Base-by-base conservation (phyloP, 805 yeast genomes). In the Maudiozyma barnettii region DNA sequence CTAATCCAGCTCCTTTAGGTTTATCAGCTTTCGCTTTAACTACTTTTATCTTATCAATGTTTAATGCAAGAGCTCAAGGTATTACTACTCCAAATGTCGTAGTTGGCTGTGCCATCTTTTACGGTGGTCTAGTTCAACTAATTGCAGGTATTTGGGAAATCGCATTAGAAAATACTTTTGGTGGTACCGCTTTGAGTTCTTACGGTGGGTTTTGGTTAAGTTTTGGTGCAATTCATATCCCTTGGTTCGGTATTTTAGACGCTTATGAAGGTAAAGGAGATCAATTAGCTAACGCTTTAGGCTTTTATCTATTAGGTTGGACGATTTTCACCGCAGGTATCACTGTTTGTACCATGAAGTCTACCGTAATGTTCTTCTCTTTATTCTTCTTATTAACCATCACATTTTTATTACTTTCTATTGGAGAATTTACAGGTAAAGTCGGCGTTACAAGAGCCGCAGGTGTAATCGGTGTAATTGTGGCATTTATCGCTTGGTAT, bases 151-250 rank as follows among this genome's bases (percentile, higher is more conserved):
- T 79, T 65, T 79, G 82, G 83, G 84, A 79, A 60, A 69, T 79
- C 53, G 76, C 77, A 3, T 58, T 75, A 41, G 84, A 79, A 46
- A 81, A 81, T 64, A 77, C 83, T 19, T 81, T 81, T 66, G 86
- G 82, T 66, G 82, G 79, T 48, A 74, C 81, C 12, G 84, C 84
- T 2, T 67, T 81, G 46, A 60, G 75, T 41, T 76, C 82, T 4
- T 81, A 71, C 54, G 89, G 89, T 44, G 83, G 81, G 3, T 83
- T 82, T 63, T 82, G 89, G 89, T 59, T 81, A 56, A 66, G 81
- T 20, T 83, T 66, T 56, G 82, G 77, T 30, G 81, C 86, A 1
- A 72, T 83, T 41, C 63, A 74, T 51, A 68, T 81, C 37, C 73
- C 73, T 13, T 74, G 78, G 58, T 83, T 82, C 62, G 84, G 84